These are phyloP conservation scores for Lactarius quietus DNA, from an alignment of 768 basidiomycete species.

Conservation along the genomic window DNA sequence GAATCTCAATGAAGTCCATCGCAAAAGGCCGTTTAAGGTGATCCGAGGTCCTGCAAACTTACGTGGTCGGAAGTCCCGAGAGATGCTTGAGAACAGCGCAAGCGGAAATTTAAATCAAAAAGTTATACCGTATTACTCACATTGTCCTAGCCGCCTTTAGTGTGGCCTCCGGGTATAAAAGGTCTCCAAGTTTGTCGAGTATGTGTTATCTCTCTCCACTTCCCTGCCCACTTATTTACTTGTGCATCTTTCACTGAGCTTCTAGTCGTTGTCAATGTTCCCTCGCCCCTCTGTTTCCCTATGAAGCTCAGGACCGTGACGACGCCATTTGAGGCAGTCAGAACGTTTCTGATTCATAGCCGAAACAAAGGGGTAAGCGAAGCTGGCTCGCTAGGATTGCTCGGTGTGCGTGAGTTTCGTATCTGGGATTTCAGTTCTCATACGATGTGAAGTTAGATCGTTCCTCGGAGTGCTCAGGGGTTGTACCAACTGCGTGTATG, in stretches of 20 bases:
- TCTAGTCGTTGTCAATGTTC: slow-evolving; percentile 5
- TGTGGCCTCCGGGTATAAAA: slow-evolving; percentile 20
- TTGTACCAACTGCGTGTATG: too few species aligned
- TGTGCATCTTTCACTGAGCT: slow-evolving; percentile 1
- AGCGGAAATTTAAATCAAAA: slow-evolving; percentile 18
- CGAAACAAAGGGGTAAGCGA: slow-evolving; percentile 23
- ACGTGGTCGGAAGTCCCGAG: slow-evolving; percentile 11
- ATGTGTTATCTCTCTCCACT: neutral
- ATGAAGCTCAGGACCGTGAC: slow-evolving; percentile 21
- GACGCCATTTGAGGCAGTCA: slow-evolving; percentile 8
- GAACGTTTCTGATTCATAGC: slow-evolving; percentile 24
- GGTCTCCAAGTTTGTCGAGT: neutral
- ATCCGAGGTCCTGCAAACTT: slow-evolving; percentile 12
- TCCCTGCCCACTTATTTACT: neutral
- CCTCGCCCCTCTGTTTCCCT: slow-evolving; percentile 16
- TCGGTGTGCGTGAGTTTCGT: neutral
- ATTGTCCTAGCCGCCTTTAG: neutral
- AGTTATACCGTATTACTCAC: slow-evolving; percentile 3
- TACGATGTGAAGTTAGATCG: neutral
- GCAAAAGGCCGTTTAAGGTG: slow-evolving; percentile 4
- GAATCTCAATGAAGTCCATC: slow-evolving; percentile 12
- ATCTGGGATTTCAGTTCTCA: neutral
- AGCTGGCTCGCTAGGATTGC: slow-evolving; percentile 12
- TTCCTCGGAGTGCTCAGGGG: neutral
- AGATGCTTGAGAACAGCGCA: slow-evolving; percentile 3